Conservation (phyloP, 2,329 filamentous ascomycete species). For the Sarocladiaceae sp. region DNA sequence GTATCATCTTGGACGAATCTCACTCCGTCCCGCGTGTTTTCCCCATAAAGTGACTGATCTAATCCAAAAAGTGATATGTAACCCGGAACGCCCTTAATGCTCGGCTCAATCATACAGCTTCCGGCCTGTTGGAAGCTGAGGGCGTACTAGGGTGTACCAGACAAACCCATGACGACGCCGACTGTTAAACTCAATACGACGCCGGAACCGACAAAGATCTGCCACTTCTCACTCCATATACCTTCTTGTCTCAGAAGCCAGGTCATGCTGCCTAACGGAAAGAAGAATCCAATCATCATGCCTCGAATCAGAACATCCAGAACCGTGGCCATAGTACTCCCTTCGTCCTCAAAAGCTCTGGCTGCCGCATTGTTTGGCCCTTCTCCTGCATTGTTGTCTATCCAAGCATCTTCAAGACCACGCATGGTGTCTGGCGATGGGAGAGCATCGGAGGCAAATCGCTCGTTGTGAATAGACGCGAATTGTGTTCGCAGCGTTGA, state of each 20-base stretch:
- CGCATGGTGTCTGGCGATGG: constrained; percentile 73
- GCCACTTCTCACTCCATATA: constrained; percentile 78
- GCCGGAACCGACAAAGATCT: constrained; percentile 82
- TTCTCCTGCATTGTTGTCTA: constrained; percentile 61
- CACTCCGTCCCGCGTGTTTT: too few relatives aligned
- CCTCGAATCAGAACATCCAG: constrained; percentile 86
- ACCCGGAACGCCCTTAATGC: not conserved
- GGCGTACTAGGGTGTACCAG: constrained; percentile 18
- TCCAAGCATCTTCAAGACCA: constrained; percentile 83
- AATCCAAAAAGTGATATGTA: too few relatives aligned
- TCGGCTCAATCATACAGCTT: not conserved
- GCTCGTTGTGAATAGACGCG: constrained; percentile 73
- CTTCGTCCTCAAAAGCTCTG: constrained; percentile 38
- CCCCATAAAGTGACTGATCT: too few relatives aligned
- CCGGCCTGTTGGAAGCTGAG: not conserved
- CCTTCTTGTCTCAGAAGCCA: constrained; percentile 86
- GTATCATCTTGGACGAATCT: too few relatives aligned
- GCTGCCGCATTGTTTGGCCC: constrained; percentile 30
- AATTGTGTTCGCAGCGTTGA: constrained; percentile 85
- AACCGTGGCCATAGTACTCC: constrained; percentile 47
- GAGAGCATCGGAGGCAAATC: constrained; percentile 85
- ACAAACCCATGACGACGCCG: constrained; percentile 57
- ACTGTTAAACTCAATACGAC: constrained; percentile 75
- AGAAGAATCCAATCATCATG: constrained; percentile 90
- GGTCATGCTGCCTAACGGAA: constrained; percentile 79